Conservation (phyloP, 1,284 basidiomycete species). For the Psilocybe mexicana region DNA sequence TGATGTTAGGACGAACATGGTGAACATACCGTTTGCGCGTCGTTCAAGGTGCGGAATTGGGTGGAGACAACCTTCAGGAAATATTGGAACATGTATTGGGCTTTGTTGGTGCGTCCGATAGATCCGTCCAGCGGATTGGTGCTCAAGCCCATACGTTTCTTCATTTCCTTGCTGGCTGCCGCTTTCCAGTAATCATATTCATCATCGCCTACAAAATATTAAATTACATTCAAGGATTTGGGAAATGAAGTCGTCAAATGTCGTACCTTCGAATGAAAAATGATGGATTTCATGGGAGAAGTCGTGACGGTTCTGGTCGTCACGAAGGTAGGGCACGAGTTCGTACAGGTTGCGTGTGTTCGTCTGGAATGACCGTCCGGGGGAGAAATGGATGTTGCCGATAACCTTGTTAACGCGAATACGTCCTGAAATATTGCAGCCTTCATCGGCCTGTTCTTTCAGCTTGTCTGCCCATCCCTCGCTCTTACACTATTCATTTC, state of each 20-base stretch:
- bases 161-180: constrained; percentile 64
- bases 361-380: constrained; percentile 91
- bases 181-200: constrained; percentile 72
- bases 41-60: constrained; percentile 76
- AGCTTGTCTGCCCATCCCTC: constrained; percentile 97
- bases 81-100: constrained; percentile 93
- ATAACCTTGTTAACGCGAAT: constrained; percentile 97
- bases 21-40: constrained; percentile 64
- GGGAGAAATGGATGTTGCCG: constrained; percentile 87
- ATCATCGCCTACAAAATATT: constrained; percentile 53
- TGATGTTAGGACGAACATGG: neutral
- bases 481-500: constrained; percentile 71
- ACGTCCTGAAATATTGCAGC: constrained; percentile 91
- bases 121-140: constrained; percentile 78
- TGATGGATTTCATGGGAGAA: constrained; percentile 90
- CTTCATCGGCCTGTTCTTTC: constrained; percentile 89
- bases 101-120: constrained; percentile 53
- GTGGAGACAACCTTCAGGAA: constrained; percentile 98
- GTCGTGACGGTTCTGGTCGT: constrained; percentile 87
- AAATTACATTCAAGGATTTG: neutral
- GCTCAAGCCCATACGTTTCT: constrained; percentile 72
- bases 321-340: constrained; percentile 92
- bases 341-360: constrained; percentile 86
- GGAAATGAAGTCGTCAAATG: neutral
- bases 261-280: constrained; percentile 72